phyloP scores from a whole-genome alignment of 2,329 filamentous ascomycete species.

The Venturia aucupariae region DNA sequence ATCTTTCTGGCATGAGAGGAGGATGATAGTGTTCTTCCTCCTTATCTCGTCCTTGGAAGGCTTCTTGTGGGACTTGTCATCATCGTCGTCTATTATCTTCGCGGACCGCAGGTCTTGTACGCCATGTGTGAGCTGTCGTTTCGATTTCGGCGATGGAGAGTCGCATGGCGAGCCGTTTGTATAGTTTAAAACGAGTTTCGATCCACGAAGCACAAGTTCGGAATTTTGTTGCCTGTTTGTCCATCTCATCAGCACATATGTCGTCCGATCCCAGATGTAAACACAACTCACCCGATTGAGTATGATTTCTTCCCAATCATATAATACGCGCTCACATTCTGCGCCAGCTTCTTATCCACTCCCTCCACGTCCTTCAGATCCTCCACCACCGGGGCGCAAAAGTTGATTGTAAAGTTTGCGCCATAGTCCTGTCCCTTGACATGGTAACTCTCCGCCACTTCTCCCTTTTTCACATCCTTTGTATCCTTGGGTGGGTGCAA shows the following conservation, averaged over 20 bases:
- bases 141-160: slow-evolving; percentile 22
- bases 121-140: slow-evolving; percentile 24
- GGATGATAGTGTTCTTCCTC: slow-evolving; percentile 77
- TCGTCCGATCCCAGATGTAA: not conserved
- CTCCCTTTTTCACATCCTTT: slow-evolving; percentile 24
- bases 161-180: slow-evolving; percentile 42
- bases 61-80: slow-evolving; percentile 26
- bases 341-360: slow-evolving; percentile 52
- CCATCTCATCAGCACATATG: slow-evolving; percentile 17
- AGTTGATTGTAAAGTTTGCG: slow-evolving; percentile 75
- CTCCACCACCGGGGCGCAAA: slow-evolving; percentile 68
- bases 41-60: slow-evolving; percentile 14
- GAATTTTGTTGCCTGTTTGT: slow-evolving; percentile 44
- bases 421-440: slow-evolving; percentile 68
- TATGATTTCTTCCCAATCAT: slow-evolving; percentile 55
- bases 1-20: slow-evolving; percentile 86
- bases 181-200: slow-evolving; percentile 49
- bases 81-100: slow-evolving; percentile 25
- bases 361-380: slow-evolving; percentile 53
- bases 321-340: slow-evolving; percentile 74
- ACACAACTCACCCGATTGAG: slow-evolving; percentile 59
- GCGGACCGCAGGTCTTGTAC: slow-evolving; percentile 23
- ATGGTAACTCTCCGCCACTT: slow-evolving; percentile 51
- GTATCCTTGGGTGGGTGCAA: slow-evolving; percentile 29
- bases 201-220: slow-evolving; percentile 50